phyloP scores from a whole-genome alignment of 805 yeast genomes.

The Saccharomycopsis sp. region DNA sequence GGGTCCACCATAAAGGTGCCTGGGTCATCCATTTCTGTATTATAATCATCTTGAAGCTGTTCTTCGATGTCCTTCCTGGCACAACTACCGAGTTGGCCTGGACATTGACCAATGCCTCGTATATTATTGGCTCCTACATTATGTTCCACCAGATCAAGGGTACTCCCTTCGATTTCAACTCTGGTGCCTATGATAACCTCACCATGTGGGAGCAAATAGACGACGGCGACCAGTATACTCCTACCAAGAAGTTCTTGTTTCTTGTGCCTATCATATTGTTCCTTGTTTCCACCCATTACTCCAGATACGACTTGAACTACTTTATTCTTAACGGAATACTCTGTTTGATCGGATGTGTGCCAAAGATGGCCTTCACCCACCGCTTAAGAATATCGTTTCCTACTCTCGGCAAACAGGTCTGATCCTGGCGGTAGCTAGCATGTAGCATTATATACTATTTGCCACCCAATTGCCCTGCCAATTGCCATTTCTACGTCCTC shows the following conservation, averaged over 20 bases:
- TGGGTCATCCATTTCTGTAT: slow-evolving; percentile 91
- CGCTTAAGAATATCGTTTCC: slow-evolving; percentile 64
- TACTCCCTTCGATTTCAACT: slow-evolving; percentile 93
- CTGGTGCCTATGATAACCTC: slow-evolving; percentile 90
- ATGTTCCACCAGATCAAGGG: slow-evolving; percentile 98
- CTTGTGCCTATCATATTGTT: slow-evolving; percentile 90
- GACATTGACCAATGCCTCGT: slow-evolving; percentile 89
- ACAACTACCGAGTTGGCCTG: slow-evolving; percentile 79
- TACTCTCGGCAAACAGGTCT: slow-evolving; percentile 30
- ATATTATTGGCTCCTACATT: slow-evolving; percentile 84
- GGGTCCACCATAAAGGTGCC: slow-evolving; percentile 96
- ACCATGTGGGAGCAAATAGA: slow-evolving; percentile 98
- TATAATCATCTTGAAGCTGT: slow-evolving; percentile 63
- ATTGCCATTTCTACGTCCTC: too few relatives aligned
- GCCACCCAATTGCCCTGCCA: too few relatives aligned
- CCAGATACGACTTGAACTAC: slow-evolving; percentile 72
- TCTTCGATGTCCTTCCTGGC: slow-evolving; percentile 77
- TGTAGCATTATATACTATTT: too few relatives aligned
- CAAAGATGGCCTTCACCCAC: slow-evolving; percentile 81
- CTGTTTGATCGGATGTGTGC: slow-evolving; percentile 82
- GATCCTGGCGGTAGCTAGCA: too few relatives aligned
- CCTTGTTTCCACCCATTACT: slow-evolving; percentile 81
- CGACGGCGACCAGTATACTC: slow-evolving; percentile 95
- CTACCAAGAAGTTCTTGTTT: slow-evolving; percentile 86
- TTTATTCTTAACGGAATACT: slow-evolving; percentile 76